Percentiles rank a stretch among this genome's conserved stretches.
phyloP scores from a whole-genome alignment of 257 asterid species.

The Scutellaria barbata region DNA sequence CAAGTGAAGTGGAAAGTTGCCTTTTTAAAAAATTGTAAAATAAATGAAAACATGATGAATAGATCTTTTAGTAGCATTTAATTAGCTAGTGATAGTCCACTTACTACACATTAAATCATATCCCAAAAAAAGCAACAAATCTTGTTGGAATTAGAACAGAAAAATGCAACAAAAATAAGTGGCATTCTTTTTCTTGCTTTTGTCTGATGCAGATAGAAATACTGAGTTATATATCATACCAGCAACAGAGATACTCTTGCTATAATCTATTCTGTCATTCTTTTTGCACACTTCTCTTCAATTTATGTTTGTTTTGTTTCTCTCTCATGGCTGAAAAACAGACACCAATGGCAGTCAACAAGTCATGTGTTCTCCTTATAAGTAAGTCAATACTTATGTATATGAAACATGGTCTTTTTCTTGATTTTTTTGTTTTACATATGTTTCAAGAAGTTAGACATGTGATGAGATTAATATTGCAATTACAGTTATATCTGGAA shows the following conservation, averaged over 20 bases:
- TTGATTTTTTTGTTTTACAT: not conserved
- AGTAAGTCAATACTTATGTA: conserved; percentile 45
- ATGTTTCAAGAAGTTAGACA: not conserved
- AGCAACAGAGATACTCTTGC: not conserved
- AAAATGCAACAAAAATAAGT: conserved; percentile 22
- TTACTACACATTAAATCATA: conserved; percentile 50
- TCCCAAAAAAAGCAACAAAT: conserved; percentile 27
- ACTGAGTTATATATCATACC: not conserved
- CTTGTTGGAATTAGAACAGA: conserved; percentile 29
- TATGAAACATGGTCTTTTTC: not conserved
- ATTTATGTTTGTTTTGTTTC: not conserved
- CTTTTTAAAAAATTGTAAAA: not conserved
- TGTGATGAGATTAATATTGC: not conserved
- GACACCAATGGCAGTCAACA: conserved; percentile 55
- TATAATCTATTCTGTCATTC: conserved; percentile 30
- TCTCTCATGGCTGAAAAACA: conserved; percentile 46
- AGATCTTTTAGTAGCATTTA: not conserved
- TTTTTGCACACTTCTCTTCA: not conserved
- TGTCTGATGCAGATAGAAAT: not conserved
- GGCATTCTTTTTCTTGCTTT: conserved; percentile 21
- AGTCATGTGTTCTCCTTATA: conserved; percentile 75
- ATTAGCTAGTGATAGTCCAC: conserved; percentile 42
- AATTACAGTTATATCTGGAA: conserved; percentile 65
- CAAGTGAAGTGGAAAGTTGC: not conserved
- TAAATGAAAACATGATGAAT: not conserved